Conservation (phyloP, 2,329 filamentous ascomycete genomes). For the Neonectria punicea region DNA sequence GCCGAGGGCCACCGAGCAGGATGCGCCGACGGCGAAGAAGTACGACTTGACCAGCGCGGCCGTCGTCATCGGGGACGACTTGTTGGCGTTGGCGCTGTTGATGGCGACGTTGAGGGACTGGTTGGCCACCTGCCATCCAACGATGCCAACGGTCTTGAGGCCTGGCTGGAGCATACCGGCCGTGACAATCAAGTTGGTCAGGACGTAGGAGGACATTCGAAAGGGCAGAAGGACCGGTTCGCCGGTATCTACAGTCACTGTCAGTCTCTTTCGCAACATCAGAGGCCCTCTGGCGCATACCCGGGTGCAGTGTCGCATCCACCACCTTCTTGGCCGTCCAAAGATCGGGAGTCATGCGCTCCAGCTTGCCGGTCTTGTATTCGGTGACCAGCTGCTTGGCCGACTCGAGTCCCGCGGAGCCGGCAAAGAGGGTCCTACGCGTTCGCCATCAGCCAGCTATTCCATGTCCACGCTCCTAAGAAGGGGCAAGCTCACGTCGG, state of each 20-base stretch:
- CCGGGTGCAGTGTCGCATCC: constrained; percentile 94
- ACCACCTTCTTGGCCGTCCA: constrained; percentile 98
- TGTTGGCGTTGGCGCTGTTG: constrained; percentile 98
- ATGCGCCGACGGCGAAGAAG: constrained; percentile 89
- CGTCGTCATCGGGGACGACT: constrained; percentile 87
- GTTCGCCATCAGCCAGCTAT: constrained; percentile 19
- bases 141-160: constrained; percentile 81
- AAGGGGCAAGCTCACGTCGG: constrained; percentile 77
- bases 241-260: constrained; percentile 78
- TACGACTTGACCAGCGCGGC: constrained; percentile 89
- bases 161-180: constrained; percentile 96
- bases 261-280: constrained; percentile 23
- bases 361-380: constrained; percentile 87
- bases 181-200: constrained; percentile 94
- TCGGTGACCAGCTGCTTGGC: constrained; percentile 83
- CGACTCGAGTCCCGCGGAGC: constrained; percentile 80
- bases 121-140: constrained; percentile 95
- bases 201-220: constrained; percentile 94
- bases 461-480: background rate
- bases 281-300: constrained; percentile 60
- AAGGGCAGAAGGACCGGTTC: constrained; percentile 93
- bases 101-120: constrained; percentile 98
- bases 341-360: constrained; percentile 86
- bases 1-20: constrained; percentile 91
- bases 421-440: constrained; percentile 84